A percentile compares a stretch with the other conserved stretches of the same genome.
These are phyloP conservation scores for Suhomyces kilbournensis DNA, from an alignment of 805 yeast species.

Conservation along the genomic window DNA sequence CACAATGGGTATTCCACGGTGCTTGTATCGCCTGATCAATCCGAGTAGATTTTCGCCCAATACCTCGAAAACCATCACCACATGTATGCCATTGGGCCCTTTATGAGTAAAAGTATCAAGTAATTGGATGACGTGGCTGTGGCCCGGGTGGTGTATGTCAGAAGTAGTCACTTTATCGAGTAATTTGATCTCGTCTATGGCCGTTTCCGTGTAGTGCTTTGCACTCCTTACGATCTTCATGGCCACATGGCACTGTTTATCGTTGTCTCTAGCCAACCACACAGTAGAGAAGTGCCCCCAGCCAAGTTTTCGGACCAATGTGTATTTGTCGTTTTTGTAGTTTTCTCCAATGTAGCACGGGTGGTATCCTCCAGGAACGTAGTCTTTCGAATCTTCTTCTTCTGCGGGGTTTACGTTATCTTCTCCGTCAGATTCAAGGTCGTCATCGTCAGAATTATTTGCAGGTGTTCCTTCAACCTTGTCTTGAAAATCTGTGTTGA, in stretches of 20 bases:
- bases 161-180: conserved; percentile 63
- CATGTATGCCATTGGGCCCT: conserved; percentile 91
- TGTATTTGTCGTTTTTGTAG: conserved; percentile 72
- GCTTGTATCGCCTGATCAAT: conserved; percentile 71
- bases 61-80: conserved; percentile 97
- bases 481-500: conserved; percentile 33
- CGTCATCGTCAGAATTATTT: conserved; percentile 10
- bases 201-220: conserved; percentile 87
- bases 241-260: conserved; percentile 74
- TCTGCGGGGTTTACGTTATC: conserved; percentile 41
- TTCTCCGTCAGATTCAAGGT: conserved; percentile 22
- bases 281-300: conserved; percentile 99
- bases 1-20: conserved; percentile 72
- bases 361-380: conserved; percentile 92
- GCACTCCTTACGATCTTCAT: conserved; percentile 93
- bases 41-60: conserved; percentile 91
- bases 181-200: conserved; percentile 86
- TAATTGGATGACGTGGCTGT: conserved; percentile 72
- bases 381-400: conserved; percentile 86
- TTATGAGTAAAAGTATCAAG: conserved; percentile 80
- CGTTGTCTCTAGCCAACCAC: conserved; percentile 74
- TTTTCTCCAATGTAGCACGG: conserved; percentile 87
- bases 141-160: conserved; percentile 73
- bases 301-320: conserved; percentile 84
- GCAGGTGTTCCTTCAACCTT: conserved; percentile 8